Base-by-base conservation (phyloP, 2,329 filamentous ascomycete species). In the Aspergillus piperis region DNA sequence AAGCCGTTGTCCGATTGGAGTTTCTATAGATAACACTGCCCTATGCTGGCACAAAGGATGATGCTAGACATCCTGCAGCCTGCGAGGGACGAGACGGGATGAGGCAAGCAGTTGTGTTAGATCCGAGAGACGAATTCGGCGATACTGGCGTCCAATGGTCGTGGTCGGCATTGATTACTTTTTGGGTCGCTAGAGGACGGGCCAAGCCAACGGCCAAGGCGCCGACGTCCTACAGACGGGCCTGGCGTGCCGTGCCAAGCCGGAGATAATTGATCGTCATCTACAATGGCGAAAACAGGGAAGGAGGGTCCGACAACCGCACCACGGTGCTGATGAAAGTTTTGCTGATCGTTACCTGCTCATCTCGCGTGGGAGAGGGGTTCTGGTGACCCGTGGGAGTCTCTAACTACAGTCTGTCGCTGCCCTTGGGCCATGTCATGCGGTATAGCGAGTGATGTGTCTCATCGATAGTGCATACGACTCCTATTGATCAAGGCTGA, bases 201-300 rank as follows among this genome's bases (percentile, higher is more conserved):
- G 44, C 44, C 44, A 42, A 42, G 39, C n/a, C 15, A n/a, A n/a
- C 39, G n/a, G 39, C 39, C 39, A 49, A 49, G 44, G 15, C 21
- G 44, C 44, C 44, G 44, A 49, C 3, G 10, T 49, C 44, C 21
- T 49, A 10, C 8, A 5, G 3, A 11, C 27, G 27, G 3, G 8
- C 10, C 10, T 42, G 44, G 19, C 44, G 21, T 27, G 19, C 44
- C 44, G 23, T 49, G 44, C 44, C 44, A 49, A 49, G 44, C 15
- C 44, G 44, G 44, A 49, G 44, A 49, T 49, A 49, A 49, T 49
- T 15, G 44, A 49, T 49, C 44, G 44, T 30, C 44, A 30, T 15
- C 21, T 5, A 5, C 19, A 49, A n/a, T 25, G 15, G 44, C 44
- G 5, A 49, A 49, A 49, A 49, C 44, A 49, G 44, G 44, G 44